Conservation (phyloP, 805 yeast genomes). For the Wickerhamomyces queroliae region DNA sequence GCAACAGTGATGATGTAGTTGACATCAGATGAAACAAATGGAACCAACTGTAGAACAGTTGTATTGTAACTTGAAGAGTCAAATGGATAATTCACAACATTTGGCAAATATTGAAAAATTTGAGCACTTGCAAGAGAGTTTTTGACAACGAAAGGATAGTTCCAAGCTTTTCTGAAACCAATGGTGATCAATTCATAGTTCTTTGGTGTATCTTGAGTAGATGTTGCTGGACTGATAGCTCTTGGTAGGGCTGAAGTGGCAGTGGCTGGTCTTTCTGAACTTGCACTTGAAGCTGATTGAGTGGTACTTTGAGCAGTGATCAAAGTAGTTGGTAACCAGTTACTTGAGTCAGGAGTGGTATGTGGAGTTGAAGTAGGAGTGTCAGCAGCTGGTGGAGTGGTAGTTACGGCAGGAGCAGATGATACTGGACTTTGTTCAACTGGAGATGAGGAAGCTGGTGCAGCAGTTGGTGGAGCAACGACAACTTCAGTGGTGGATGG, state of each 20-base stretch:
- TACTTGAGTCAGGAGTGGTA: constrained; percentile 10
- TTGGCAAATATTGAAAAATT: constrained; percentile 80
- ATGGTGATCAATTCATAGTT: constrained; percentile 57
- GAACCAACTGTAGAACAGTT: constrained; percentile 64
- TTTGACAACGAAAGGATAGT: constrained; percentile 77
- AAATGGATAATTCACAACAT: constrained; percentile 61
- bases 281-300: constrained; percentile 17
- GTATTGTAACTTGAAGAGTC: constrained; percentile 35
- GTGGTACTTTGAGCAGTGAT: constrained; percentile 29
- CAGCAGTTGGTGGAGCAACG: background rate
- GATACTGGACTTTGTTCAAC: constrained; percentile 15
- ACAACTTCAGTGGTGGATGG: background rate
- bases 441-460: constrained; percentile 1
- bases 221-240: constrained; percentile 71
- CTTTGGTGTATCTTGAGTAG: constrained; percentile 33
- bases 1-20: constrained; percentile 83
- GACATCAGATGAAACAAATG: constrained; percentile 52
- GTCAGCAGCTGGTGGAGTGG: constrained; percentile 6
- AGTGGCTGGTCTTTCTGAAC: constrained; percentile 22
- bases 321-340: constrained; percentile 41
- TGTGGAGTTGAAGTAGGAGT: constrained; percentile 6
- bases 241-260: constrained; percentile 59
- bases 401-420: background rate
- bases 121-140: constrained; percentile 77
- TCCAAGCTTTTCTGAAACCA: constrained; percentile 74